Base-by-base conservation (phyloP, 495 filamentous ascomycete genomes). In the Aspergillus saccharolyticus region DNA sequence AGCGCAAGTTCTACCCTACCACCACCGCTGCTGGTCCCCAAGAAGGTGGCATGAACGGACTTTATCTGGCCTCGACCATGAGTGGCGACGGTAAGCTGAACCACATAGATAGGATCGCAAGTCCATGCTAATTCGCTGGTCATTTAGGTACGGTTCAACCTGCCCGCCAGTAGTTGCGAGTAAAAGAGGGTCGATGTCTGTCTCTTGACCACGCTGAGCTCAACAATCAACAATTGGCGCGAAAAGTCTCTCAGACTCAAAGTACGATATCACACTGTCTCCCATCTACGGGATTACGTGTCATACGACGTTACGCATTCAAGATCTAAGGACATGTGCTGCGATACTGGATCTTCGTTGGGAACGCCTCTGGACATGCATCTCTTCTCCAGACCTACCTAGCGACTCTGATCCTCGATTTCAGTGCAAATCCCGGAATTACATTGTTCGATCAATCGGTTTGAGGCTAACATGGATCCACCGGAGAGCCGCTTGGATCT, bases 1-100 rank as follows among this genome's bases (percentile, higher is more conserved):
- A 79, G 53, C 73, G 75, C 53, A 78, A 77, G 62, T 76, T 63
- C 60, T 77, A 78, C 62, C 76, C 71, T 19, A 69, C 69, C 44
- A 75, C 74, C 46, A 74, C 74, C 55, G 65, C 66, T n/a, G 25
- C 25, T 10, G 68, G 70, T 57, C 66, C 68, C 54, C 73, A 75
- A 53, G 75, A 77, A 55, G 64, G 60, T 59, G 74, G 72, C 46
- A 74, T 77, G 70, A 78, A 77, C 60, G 75, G 75, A 44, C 62
- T 78, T 52, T 79, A 79, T 56, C 52, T 78, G 65, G 73, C 76
- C 52, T 74, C 76, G 57, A 78, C 75, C 52, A 77, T 78, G 70
- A 64, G 68, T 61, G 70, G 74, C 65, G 76, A 78, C 60, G 75
- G 76, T 78, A 70, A 65, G 75, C 65, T 52, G 50, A 55, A 25